These are phyloP conservation scores for Prunella vulgaris DNA, from an alignment of 257 asterid genomes.

Conservation along the genomic window DNA sequence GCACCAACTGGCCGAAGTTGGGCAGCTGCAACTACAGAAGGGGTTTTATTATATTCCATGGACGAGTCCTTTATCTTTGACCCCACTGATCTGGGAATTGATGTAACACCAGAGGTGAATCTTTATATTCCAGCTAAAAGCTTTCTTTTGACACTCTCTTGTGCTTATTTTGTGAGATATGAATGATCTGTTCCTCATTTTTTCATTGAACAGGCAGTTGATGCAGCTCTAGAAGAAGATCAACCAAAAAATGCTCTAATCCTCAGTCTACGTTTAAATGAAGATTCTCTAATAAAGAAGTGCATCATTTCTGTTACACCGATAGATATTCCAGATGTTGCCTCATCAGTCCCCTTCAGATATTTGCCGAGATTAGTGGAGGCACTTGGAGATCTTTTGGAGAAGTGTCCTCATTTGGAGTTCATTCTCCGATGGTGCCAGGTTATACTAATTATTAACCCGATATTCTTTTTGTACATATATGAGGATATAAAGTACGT, in stretches of 20 bases:
- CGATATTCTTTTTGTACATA: neutral
- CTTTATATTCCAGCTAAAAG: neutral
- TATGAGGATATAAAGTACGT: neutral
- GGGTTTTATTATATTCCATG: constrained; percentile 83
- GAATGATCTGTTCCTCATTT: constrained; percentile 3
- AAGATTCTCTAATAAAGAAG: constrained; percentile 78
- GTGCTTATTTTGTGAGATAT: neutral
- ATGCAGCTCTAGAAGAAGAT: constrained; percentile 63
- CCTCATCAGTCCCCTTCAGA: constrained; percentile 71
- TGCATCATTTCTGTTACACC: constrained; percentile 65
- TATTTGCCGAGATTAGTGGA: constrained; percentile 81
- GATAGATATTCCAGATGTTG: constrained; percentile 74
- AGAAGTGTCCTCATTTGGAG: constrained; percentile 84
- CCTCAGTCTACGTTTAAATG: constrained; percentile 90
- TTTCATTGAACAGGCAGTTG: constrained; percentile 62
- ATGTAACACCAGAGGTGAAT: constrained; percentile 94
- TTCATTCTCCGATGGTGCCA: constrained; percentile 89
- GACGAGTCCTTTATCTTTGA: constrained; percentile 92
- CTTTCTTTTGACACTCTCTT: neutral
- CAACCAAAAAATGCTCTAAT: constrained; percentile 71
- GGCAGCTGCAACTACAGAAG: constrained; percentile 99
- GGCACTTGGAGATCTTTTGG: constrained; percentile 83
- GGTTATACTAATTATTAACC: constrained; percentile 40
- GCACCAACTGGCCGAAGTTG: constrained; percentile 98
- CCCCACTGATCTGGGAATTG: constrained; percentile 97